phyloP scores from a whole-genome alignment of 1,284 basidiomycete species.

The Thecaphora frezii region DNA sequence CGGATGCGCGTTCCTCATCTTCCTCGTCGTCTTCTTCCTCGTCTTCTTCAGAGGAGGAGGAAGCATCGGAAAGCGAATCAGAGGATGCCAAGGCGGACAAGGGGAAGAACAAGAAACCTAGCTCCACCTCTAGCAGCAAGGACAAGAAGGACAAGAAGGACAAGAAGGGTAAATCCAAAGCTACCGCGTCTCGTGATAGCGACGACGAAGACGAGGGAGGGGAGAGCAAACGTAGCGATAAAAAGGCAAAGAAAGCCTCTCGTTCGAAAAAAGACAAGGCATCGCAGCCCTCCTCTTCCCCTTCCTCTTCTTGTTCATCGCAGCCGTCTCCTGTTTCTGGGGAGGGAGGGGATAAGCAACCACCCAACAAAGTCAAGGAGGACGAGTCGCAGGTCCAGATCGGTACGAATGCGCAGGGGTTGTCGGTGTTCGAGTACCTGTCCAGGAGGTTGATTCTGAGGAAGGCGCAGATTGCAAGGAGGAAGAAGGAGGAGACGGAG shows the following conservation, averaged over 20 bases:
- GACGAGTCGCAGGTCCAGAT: constrained; percentile 31
- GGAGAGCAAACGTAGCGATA: constrained; percentile 8
- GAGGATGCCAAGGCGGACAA: constrained; percentile 1
- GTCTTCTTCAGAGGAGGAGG: background rate
- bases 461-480: constrained; percentile 43
- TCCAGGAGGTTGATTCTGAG: constrained; percentile 45
- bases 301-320: no score
- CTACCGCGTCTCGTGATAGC: background rate
- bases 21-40: constrained; percentile 1
- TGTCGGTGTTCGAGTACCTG: constrained; percentile 51
- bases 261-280: background rate
- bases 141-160: constrained; percentile 6
- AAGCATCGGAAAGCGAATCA: constrained; percentile 1
- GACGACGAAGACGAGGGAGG: constrained; percentile 3
- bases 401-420: constrained; percentile 28
- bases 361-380: constrained; percentile 4
- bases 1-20: background rate
- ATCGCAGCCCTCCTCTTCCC: no score
- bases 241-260: constrained; percentile 22
- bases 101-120: constrained; percentile 6
- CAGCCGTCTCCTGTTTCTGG: no score
- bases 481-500: constrained; percentile 40
- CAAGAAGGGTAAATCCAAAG: constrained; percentile 7
- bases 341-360: background rate
- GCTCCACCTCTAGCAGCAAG: background rate